A percentile compares a stretch with the other conserved stretches of the same genome.
phyloP scores from a whole-genome alignment of 148 eudicot species.

The Cornus kousa region DNA sequence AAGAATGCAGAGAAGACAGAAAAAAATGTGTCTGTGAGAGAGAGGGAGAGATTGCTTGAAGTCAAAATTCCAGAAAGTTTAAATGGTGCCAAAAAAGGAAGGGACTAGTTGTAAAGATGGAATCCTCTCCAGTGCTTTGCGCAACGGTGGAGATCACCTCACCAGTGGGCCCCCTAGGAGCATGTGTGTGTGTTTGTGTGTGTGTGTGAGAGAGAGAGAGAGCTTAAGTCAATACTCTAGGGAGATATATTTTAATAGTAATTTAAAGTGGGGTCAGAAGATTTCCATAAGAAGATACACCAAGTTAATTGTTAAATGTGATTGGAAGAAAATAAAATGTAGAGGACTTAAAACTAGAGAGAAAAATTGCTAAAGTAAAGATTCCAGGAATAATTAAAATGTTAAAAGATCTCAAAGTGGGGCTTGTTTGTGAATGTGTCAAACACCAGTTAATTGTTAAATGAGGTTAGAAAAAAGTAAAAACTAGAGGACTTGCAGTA shows the following conservation, averaged over 20 bases:
- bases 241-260: neutral
- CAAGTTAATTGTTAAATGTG: neutral
- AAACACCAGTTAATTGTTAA: neutral
- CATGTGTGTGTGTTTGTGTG: neutral
- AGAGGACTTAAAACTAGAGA: neutral
- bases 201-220: neutral
- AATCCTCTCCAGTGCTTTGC: no score
- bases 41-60: constrained; percentile 6
- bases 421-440: no score
- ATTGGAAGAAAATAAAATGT: neutral
- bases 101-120: neutral
- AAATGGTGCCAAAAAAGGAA: neutral
- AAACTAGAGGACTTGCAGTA: neutral
- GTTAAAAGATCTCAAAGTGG: no score
- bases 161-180: neutral
- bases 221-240: neutral
- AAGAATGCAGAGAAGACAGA: constrained; percentile 11
- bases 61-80: neutral
- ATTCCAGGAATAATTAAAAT: no score
- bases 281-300: no score
- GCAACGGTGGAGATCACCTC: no score
- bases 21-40: neutral
- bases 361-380: no score
- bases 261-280: neutral
- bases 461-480: neutral